Percentiles rank a stretch among this genome's conserved stretches.
phyloP scores from a whole-genome alignment of 2,329 filamentous ascomycete genomes.

The Zalaria obscura region DNA sequence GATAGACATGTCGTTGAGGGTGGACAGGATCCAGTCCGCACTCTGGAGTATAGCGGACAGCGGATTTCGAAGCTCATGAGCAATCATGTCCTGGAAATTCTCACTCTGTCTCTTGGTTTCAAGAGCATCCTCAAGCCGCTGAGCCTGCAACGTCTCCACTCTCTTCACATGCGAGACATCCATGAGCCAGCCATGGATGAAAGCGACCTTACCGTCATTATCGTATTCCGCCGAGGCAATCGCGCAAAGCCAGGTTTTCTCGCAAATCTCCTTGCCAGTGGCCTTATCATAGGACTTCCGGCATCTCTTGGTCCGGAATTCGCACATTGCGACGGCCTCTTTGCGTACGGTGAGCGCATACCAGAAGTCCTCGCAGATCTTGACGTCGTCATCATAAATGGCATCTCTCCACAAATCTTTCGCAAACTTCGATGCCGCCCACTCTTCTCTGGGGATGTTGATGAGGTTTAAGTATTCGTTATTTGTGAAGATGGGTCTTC shows the following conservation, averaged over 20 bases:
- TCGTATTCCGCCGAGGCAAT: slow-evolving; percentile 18
- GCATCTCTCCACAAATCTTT: slow-evolving; percentile 14
- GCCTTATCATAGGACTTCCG: slow-evolving; percentile 15
- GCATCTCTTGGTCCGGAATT: too few relatives aligned
- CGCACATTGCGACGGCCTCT: background rate
- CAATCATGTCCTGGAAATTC: slow-evolving; percentile 24
- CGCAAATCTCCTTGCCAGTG: slow-evolving; percentile 12
- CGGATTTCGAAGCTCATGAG: slow-evolving; percentile 30
- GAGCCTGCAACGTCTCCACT: slow-evolving; percentile 14
- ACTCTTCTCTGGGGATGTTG: slow-evolving; percentile 9
- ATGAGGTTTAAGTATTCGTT: slow-evolving; percentile 25
- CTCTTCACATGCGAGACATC: slow-evolving; percentile 21
- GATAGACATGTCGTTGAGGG: slow-evolving; percentile 10
- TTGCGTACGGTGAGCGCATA: too few relatives aligned
- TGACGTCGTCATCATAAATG: slow-evolving; percentile 17
- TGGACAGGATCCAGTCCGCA: slow-evolving; percentile 27
- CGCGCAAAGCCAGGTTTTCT: slow-evolving; percentile 18
- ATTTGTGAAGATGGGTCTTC: slow-evolving; percentile 25
- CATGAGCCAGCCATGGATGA: slow-evolving; percentile 18
- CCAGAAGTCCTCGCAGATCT: slow-evolving; percentile 18
- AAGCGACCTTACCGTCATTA: slow-evolving; percentile 13
- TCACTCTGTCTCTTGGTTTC: slow-evolving; percentile 22
- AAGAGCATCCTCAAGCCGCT: slow-evolving; percentile 19
- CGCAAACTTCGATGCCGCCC: slow-evolving; percentile 5
- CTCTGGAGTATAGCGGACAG: slow-evolving; percentile 29